Conservation (phyloP, 2,329 filamentous ascomycete genomes). For the Ceratocystis destructans region DNA sequence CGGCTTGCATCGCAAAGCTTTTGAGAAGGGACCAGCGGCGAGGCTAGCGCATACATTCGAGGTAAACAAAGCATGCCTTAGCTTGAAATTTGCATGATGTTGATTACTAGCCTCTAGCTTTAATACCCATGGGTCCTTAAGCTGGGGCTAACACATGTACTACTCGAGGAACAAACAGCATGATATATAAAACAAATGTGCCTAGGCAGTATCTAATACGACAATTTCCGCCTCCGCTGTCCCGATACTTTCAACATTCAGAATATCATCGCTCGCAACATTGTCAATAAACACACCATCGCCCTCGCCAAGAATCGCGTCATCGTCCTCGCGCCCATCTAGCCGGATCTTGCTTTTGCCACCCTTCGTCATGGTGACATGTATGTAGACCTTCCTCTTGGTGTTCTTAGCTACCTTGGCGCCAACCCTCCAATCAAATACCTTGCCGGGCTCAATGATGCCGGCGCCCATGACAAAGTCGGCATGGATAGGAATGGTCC, state of each 20-base stretch:
- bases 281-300: conserved; percentile 65
- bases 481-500: conserved; percentile 71
- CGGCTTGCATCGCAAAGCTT: neutral
- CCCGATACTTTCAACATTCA: conserved; percentile 53
- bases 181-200: neutral
- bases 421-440: conserved; percentile 61
- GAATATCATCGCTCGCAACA: conserved; percentile 49
- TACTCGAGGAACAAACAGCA: neutral
- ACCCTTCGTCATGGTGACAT: conserved; percentile 65
- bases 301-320: conserved; percentile 51
- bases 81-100: no score
- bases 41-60: no score
- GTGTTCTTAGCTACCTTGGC: conserved; percentile 37
- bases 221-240: conserved; percentile 57
- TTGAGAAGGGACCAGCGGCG: neutral
- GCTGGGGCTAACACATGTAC: no score
- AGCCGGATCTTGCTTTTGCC: conserved; percentile 59
- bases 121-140: no score
- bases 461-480: conserved; percentile 73
- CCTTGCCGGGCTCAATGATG: conserved; percentile 50
- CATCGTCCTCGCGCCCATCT: conserved; percentile 50
- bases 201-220: conserved; percentile 48
- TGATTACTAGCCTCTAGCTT: no score
- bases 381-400: conserved; percentile 63
- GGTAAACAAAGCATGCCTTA: no score